Conservation (phyloP, 2,329 filamentous ascomycete genomes). For the Arthrobotrys pseudoclavata region DNA sequence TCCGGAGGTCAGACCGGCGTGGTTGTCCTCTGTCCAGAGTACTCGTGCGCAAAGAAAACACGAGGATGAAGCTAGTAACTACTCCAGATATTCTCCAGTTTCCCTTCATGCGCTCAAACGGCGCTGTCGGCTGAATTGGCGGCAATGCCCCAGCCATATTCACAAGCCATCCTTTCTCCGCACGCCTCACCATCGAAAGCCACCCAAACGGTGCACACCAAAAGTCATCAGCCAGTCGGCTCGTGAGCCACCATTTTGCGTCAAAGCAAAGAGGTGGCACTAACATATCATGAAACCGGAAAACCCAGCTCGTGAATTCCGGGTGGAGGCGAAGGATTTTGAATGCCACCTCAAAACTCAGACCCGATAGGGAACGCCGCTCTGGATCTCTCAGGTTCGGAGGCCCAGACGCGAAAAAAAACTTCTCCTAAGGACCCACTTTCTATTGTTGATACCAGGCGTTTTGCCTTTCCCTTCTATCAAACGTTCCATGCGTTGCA, state of each 20-base stretch:
- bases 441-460: constrained; percentile 28
- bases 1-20: constrained; percentile 7
- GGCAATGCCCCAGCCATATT: constrained; percentile 22
- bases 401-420: constrained; percentile 24
- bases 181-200: constrained; percentile 29
- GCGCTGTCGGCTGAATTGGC: constrained; percentile 17
- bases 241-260: constrained; percentile 15
- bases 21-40: too few relatives aligned
- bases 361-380: constrained; percentile 24
- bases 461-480: constrained; percentile 16
- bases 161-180: constrained; percentile 16
- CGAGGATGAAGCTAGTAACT: constrained; percentile 20
- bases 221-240: constrained; percentile 38
- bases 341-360: constrained; percentile 1
- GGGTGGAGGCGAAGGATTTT: constrained; percentile 33
- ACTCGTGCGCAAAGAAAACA: constrained; percentile 12
- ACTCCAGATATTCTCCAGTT: not conserved
- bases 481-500: constrained; percentile 38
- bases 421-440: constrained; percentile 18
- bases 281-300: constrained; percentile 51
- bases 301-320: constrained; percentile 29
- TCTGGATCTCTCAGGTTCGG: constrained; percentile 28
- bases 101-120: constrained; percentile 1
- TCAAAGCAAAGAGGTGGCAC: constrained; percentile 25
- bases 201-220: constrained; percentile 7